Base-by-base conservation (phyloP, 1,139 yeast species). In the Torulaspora pretoriensis region DNA sequence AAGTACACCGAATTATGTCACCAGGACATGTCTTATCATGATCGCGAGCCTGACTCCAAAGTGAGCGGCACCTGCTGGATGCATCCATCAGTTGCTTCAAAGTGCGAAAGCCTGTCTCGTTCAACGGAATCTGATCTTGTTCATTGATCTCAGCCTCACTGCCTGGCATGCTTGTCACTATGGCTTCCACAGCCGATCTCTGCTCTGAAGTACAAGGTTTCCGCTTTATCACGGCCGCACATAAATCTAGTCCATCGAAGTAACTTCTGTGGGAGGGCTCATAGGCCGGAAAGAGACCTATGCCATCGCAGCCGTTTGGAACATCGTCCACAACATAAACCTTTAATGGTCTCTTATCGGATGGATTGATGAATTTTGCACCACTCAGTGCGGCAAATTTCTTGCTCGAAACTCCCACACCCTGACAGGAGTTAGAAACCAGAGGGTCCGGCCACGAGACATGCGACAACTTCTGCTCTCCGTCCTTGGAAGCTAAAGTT, bases 271-370 rank as follows among this genome's bases (percentile, higher is more conserved):
- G 59, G 1, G 45, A 34, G 10, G 27, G 34, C 19, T 42, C 45
- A 37, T 43, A 48, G 13, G 44, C 43, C 2, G 63, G 63, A 24
- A 56, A 55, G 8, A 59, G 43, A 2, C 59, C 63, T 23, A 56
- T 44, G 3, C 50, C 56, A 13, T 53, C 44, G 10, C 37, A 47
- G 2, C 46, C 54, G 2, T 40, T 37, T 6, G 57, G 52, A 1
- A 49, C 41, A 12, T 36, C 38, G 14, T 46, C 38, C 3, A 52
- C 42, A 24, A 32, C 35, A 31, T 40, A 43, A 6, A 55, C 29
- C 8, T 50, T 51, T 19, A 57, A 38, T 12, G 35, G 37, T 16
- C 30, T 10, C n/a, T 27, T 38, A 27, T 45, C 41, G 1, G 48
- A 29, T 5, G 59, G 57, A 33, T 50, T 47, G 2, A 46, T 22